phyloP scores from a whole-genome alignment of 2,329 filamentous ascomycete species.

The Penicillium glabrum region DNA sequence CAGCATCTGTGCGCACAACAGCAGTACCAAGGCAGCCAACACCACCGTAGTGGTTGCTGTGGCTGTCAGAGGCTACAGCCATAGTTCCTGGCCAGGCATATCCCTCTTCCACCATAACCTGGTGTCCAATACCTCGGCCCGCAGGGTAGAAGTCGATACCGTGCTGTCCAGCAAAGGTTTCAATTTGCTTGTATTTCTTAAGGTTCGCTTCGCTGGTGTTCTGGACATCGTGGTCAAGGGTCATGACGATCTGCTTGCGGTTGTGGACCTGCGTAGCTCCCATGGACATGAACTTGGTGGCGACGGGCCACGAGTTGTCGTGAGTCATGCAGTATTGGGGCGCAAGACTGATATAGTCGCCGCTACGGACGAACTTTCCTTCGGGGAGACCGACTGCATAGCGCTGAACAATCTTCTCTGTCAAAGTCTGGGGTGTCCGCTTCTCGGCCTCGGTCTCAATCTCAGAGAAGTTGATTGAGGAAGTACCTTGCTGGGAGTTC shows the following conservation, averaged over 20 bases:
- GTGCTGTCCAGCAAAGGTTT: conserved; percentile 76
- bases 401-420: conserved; percentile 87
- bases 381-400: conserved; percentile 73
- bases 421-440: conserved; percentile 69
- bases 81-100: conserved; percentile 84
- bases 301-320: conserved; percentile 77
- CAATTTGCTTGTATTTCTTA: conserved; percentile 78
- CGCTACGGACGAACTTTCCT: conserved; percentile 72
- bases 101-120: conserved; percentile 72
- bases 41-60: conserved; percentile 82
- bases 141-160: conserved; percentile 76
- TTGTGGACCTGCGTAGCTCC: conserved; percentile 73
- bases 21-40: conserved; percentile 75
- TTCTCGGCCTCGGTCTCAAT: background rate
- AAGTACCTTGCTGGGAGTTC: background rate
- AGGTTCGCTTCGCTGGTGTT: conserved; percentile 77
- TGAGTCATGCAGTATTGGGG: conserved; percentile 81
- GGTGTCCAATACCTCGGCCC: conserved; percentile 82
- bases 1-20: conserved; percentile 84
- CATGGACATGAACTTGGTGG: conserved; percentile 78
- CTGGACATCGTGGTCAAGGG: conserved; percentile 85
- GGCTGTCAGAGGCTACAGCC: conserved; percentile 68
- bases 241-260: conserved; percentile 74
- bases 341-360: conserved; percentile 79
- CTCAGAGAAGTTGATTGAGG: background rate